Base-by-base conservation (phyloP, 768 basidiomycete species). In the Amanita jacksonii region DNA sequence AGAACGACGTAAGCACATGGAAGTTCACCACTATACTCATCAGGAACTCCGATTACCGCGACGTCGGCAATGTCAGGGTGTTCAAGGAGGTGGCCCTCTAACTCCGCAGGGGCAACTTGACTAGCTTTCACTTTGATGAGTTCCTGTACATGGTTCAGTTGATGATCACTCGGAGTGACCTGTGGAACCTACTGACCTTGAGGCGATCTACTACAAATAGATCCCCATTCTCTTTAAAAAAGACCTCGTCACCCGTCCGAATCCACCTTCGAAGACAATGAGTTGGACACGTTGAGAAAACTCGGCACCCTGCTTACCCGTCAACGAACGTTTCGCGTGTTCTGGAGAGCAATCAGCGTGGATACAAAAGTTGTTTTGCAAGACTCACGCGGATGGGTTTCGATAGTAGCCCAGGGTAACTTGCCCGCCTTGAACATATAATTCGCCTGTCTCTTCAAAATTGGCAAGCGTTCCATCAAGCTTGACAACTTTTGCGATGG, bases 51-150 rank as follows among this genome's bases (percentile, higher is more conserved):
- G n/a, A 84, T 68, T 6, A 84, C 79, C 46, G 79, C 79, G 4
- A 64, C 68, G 47, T 82, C 82, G 2, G 64, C 60, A 16, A 82
- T 65, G 51, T 76, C 73, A 2, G 73, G 64, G 56, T 81, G 76
- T 8, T 55, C 57, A 12, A 68, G 53, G 5, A 69, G 52, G 41
- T 62, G 62, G 15, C 63, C 80, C 54, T 83, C 81, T 9, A 81
- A 61, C 46, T 81, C 80, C 2, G 82, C 63, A 2, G 65, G 65
- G 5, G 66, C 61, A 9, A 68, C 66, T 47, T 83, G 82, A 49
- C 76, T 75, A 4, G 80, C 83, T 46, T 61, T 69, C 25, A 79
- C 77, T 58, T 85, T 84, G 54, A 84, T 62, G 22, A 82, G 68
- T 60, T 82, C 80, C 77, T 79, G 41, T 23, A 38, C 8, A 7